A percentile compares a stretch with the other conserved stretches of the same genome.
Conservation (phyloP, 345 rosid genomes). For the Camelina hispida region DNA sequence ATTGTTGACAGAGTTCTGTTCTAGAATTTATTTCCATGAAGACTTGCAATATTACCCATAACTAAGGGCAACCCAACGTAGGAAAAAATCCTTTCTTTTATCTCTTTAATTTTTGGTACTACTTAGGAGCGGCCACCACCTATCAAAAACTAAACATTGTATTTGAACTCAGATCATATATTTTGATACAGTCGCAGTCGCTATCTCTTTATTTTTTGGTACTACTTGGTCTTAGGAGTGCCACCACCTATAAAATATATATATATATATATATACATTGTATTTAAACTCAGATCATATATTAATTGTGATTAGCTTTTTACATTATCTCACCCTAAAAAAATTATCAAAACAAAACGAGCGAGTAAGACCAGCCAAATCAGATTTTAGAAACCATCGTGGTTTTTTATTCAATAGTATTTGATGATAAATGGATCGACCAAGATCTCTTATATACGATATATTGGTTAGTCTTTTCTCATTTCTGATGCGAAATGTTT, state of each 20-base stretch:
- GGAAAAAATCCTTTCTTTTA: conserved; percentile 7
- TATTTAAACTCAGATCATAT: background rate
- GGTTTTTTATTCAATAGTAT: too few species aligned
- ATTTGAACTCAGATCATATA: background rate
- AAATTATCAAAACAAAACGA: conserved; percentile 9
- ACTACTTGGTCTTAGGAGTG: background rate
- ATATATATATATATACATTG: too few species aligned
- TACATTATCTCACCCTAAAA: conserved; percentile 9
- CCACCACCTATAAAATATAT: too few species aligned
- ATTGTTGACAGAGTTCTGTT: conserved; percentile 34
- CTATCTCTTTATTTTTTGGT: background rate
- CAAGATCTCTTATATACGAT: too few species aligned
- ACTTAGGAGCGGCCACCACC: background rate
- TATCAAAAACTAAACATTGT: background rate
- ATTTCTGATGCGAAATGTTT: too few species aligned
- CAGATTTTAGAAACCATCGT: too few species aligned
- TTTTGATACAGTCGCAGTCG: background rate
- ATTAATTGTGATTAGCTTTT: conserved; percentile 17
- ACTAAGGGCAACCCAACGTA: conserved; percentile 36
- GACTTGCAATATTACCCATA: conserved; percentile 40
- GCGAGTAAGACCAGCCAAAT: background rate
- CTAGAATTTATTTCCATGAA: conserved; percentile 30
- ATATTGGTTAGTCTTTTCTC: too few species aligned
- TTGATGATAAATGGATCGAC: too few species aligned
- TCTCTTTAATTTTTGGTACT: background rate